Evolutionary conservation across 768 basidiomycete genomes (phyloP), one percentile per base, ranked within the genome.

Genomic region (Leccinellum rugosiceps): DNA sequence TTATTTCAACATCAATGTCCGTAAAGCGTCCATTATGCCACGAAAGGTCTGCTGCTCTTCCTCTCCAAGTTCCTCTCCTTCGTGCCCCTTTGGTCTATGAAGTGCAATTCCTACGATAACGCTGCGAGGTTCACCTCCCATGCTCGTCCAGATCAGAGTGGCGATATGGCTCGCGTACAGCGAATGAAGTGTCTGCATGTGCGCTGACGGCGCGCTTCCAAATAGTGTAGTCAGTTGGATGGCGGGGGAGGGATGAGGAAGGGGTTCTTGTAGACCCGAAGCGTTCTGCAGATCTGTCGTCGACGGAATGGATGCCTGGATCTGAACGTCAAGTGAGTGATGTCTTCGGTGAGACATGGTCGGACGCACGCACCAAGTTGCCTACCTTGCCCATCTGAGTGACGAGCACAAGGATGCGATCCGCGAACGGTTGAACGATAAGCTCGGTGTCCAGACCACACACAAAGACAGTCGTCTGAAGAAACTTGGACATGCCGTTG

Each of bases 361-460:
- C 31, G 52, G 55, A 7, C 17, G 52, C 17, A 43, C 74, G 71
- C 68, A 96, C 94, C 75, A 98, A 69, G 67, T 80, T 85, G 55
- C 95, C 95, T 13, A 96, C 87, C 82, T 94, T 95, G 38, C 91
- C 90, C 59, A 92, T 70, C 72, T 98, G 95, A 1, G 93, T 94
- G 53, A 98, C 79, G 23, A 97, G 77, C n/a, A 97, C 86, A 19
- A 98, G 77, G 13, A 84, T 76, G 25, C 92, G 81, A 74, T 98
- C 95, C 53, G 83, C 81, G 68, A 84, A 98, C 0, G 77, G 76
- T 65, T 97, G 93, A 7, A 95, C 68, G 46, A 94, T 62, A 15
- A 97, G 74, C 54, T 95, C 86, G 2, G 92, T 97, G 17, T 68
- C 72, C 13, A 78, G 72, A 13, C 83, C 88, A 45, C 81, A 68